These are phyloP conservation scores for Diaporthe australafricana DNA, from an alignment of 2,329 filamentous ascomycete species.

Conservation along the genomic window DNA sequence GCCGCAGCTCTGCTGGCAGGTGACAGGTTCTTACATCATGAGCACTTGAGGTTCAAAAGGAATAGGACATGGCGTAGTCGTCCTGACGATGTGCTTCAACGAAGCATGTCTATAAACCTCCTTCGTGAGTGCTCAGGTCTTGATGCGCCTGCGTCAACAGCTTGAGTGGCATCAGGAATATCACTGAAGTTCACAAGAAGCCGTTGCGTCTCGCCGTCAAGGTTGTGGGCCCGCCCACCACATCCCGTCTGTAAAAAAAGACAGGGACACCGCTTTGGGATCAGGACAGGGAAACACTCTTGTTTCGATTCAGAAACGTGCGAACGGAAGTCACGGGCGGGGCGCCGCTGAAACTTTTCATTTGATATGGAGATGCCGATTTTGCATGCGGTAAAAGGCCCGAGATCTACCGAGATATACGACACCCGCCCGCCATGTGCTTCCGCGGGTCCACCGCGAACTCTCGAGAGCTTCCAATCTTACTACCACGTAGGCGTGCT, in stretches of 20 bases:
- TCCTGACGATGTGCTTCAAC: no score
- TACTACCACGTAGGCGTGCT: neutral
- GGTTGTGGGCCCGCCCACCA: neutral
- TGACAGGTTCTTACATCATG: no score
- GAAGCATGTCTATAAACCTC: no score
- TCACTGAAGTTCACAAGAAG: no score
- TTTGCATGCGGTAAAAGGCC: constrained; percentile 12
- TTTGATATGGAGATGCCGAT: constrained; percentile 9
- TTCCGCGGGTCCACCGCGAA: neutral
- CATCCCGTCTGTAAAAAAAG: neutral
- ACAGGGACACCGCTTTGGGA: neutral
- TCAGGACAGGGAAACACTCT: neutral
- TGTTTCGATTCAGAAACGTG: neutral
- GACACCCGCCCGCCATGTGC: neutral
- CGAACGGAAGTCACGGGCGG: constrained; percentile 6
- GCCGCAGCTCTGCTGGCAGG: no score
- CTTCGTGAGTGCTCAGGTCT: no score
- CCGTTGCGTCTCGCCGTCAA: no score
- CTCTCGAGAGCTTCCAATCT: neutral
- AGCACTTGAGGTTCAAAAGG: no score
- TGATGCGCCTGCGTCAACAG: neutral
- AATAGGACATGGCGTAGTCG: no score
- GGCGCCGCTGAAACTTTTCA: constrained; percentile 12
- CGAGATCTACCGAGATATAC: constrained; percentile 17
- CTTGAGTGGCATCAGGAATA: neutral